Percentiles rank a stretch among this genome's conserved stretches.
phyloP scores from a whole-genome alignment of 78 protist genomes.

The Dictyostelium capitatum region DNA sequence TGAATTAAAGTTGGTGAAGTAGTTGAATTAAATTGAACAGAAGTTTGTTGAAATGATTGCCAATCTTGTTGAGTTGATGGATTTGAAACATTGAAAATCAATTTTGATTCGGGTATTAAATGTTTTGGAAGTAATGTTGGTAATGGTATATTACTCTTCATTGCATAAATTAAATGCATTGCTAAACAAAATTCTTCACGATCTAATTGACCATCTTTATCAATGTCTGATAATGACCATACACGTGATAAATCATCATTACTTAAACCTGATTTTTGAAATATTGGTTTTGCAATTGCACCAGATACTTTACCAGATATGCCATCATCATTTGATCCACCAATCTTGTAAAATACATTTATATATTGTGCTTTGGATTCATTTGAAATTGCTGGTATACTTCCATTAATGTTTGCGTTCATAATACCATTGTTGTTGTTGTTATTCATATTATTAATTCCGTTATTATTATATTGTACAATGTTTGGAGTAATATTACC shows the following conservation, averaged over 20 bases:
- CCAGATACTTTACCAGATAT: slow-evolving; percentile 29
- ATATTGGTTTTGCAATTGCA: slow-evolving; percentile 16
- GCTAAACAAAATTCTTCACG: slow-evolving; percentile 55
- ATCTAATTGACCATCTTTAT: slow-evolving; percentile 50
- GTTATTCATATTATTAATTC: not conserved
- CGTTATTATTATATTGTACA: not conserved
- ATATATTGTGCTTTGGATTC: slow-evolving; percentile 71
- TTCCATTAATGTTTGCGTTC: not conserved
- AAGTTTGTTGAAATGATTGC: slow-evolving; percentile 61
- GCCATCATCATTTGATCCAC: not conserved
- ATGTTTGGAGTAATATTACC: slow-evolving; percentile 10
- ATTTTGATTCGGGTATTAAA: slow-evolving; percentile 49
- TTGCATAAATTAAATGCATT: slow-evolving; percentile 66
- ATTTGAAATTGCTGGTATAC: slow-evolving; percentile 56
- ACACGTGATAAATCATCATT: slow-evolving; percentile 27
- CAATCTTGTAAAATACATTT: slow-evolving; percentile 60
- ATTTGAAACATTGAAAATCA: slow-evolving; percentile 11
- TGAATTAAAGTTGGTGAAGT: not conserved
- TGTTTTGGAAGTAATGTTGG: slow-evolving; percentile 53
- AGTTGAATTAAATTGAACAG: not conserved
- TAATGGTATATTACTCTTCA: slow-evolving; percentile 14
- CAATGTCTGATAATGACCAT: slow-evolving; percentile 59
- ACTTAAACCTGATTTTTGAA: slow-evolving; percentile 37
- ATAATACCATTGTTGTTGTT: slow-evolving; percentile 28
- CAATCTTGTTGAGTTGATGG: slow-evolving; percentile 48